Base-by-base conservation (phyloP, 768 basidiomycete genomes). In the Scleroderma bovista region DNA sequence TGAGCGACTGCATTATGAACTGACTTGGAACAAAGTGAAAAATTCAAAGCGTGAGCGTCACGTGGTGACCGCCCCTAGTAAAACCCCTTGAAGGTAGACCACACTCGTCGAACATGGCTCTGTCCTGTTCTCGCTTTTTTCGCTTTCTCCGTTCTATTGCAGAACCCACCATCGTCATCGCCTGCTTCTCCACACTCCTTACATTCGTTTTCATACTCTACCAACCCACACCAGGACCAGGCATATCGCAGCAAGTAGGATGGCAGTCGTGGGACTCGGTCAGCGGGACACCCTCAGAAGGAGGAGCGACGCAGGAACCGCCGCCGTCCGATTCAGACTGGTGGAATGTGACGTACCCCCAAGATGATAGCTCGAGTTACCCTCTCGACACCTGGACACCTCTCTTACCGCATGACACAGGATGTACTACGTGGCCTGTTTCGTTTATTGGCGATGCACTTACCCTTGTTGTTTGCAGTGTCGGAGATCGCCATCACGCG, bases 181-280 rank as follows among this genome's bases (percentile, higher is more conserved):
- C 88, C 41, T 74, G 76, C 12, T 88, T 95, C 69, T 80, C 81
- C 15, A 77, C 76, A 50, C 72, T 90, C 38, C 83, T 94, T 47
- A 79, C 82, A 2, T 86, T 84, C 62, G 69, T 89, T 31, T 89
- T 91, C 60, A 72, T 93, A 19, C 80, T 95, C 29, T 86, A 91
- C 59, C 88, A 90, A 62, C 88, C 88, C 3, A 79, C 77, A 10
- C 73, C 74, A 2, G 88, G 88, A 3, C 88, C 88, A 16, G 88
- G 88, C 1, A 64, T 75, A 13, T 63, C 75, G 13, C 88, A 91
- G 59, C 76, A 79, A 40, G 71, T 96, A 17, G 91, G 91, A 24
- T 94, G 92, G 92, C 92, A 94, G 59, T 76, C 86, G 7, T 95
- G 89, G 89, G 92, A 88, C 39, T 60, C 75, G 22, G 50, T 26